Conservation (phyloP, 2,329 filamentous ascomycete genomes). For the Alternaria brassicicola region DNA sequence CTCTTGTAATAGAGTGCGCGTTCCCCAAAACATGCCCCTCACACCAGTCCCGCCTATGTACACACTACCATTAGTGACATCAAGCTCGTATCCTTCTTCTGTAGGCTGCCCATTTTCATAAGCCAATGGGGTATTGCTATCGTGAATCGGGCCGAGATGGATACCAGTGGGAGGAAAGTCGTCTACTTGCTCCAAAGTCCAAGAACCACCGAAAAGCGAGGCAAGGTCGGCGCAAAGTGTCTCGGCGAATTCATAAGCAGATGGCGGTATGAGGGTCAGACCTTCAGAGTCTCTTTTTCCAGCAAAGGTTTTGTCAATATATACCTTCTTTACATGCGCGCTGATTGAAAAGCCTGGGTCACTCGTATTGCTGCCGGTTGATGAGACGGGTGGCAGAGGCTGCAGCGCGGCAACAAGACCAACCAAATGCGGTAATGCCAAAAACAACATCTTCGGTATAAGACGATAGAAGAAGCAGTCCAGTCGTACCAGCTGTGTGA, state of each 20-base stretch:
- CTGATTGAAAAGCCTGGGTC: constrained; percentile 31
- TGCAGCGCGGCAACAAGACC: constrained; percentile 39
- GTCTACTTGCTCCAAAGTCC: constrained; percentile 51
- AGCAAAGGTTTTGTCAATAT: constrained; percentile 52
- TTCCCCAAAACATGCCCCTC: constrained; percentile 57
- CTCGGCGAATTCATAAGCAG: constrained; percentile 56
- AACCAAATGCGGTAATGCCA: background rate
- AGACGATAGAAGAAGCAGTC: background rate
- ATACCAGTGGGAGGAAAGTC: constrained; percentile 51
- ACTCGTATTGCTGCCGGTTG: constrained; percentile 18
- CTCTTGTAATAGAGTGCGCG: constrained; percentile 54
- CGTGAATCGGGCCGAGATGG: constrained; percentile 48
- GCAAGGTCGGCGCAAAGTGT: constrained; percentile 56
- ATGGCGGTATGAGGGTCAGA: constrained; percentile 60
- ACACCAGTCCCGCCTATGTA: constrained; percentile 53
- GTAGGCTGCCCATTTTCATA: constrained; percentile 57
- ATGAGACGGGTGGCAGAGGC: constrained; percentile 49
- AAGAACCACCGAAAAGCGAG: constrained; percentile 49
- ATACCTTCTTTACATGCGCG: constrained; percentile 45
- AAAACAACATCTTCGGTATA: background rate
- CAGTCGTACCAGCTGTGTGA: background rate
- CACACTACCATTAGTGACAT: constrained; percentile 43
- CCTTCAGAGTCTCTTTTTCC: constrained; percentile 52
- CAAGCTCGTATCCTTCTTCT: constrained; percentile 59
- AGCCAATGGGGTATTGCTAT: constrained; percentile 38